A percentile compares a stretch with the other conserved stretches of the same genome.
These are phyloP conservation scores for Przewalskia tangutica DNA, from an alignment of 257 asterid species.

Conservation along the genomic window DNA sequence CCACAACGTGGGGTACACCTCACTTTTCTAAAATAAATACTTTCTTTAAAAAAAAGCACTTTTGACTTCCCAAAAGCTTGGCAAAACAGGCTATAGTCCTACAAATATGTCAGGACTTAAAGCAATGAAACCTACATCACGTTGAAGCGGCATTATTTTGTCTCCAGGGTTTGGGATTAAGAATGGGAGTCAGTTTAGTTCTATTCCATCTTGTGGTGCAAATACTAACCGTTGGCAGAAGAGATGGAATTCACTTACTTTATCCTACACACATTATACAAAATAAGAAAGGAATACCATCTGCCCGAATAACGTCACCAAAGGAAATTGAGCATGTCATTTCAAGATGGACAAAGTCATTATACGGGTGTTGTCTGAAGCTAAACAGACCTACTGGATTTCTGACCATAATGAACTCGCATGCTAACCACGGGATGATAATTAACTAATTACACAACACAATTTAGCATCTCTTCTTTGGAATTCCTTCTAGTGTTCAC, in stretches of 20 bases:
- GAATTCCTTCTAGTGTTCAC: not conserved
- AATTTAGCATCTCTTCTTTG: not conserved
- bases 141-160: not conserved
- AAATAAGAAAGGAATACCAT: not conserved
- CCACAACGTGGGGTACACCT: too few relatives aligned
- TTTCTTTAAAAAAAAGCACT: too few relatives aligned
- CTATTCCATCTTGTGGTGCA: not conserved
- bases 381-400: not conserved
- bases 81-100: not conserved
- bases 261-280: not conserved
- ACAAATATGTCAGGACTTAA: not conserved
- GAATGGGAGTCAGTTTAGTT: not conserved
- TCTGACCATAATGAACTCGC: not conserved
- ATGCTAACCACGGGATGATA: not conserved
- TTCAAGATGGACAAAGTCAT: not conserved
- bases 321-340: not conserved
- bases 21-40: too few relatives aligned
- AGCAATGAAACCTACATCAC: not conserved
- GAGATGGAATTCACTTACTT: not conserved
- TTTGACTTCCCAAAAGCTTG: too few relatives aligned
- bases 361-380: not conserved
- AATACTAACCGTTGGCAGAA: not conserved
- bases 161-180: not conserved
- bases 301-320: not conserved
- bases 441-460: not conserved